Evolutionary conservation across 805 yeast genomes (phyloP), one percentile per base, ranked within the genome.

Genomic region (Teunomyces aglyptinius): DNA sequence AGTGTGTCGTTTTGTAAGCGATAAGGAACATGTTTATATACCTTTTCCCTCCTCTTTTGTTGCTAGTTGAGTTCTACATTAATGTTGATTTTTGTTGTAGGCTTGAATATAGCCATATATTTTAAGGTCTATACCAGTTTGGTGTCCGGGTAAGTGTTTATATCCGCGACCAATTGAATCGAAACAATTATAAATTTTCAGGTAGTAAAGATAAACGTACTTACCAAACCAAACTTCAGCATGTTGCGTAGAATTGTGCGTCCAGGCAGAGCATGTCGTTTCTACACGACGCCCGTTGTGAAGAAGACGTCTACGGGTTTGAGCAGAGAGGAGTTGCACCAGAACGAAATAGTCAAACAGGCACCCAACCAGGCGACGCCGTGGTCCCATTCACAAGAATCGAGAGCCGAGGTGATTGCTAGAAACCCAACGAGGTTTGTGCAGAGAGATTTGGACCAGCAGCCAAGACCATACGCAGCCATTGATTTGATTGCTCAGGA

Each of bases 381-480:
- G 10, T 89, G 96, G 96, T 81, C 95, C 1, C 67, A 70, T 6
- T 75, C 83, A 5, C 96, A 89, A 68, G 76, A 70, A 44, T 70
- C 83, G 33, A 77, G 89, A 61, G 60, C 72, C 33, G 82, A 80
- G 28, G 80, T 82, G 16, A 68, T 79, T 59, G 64, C 76, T 45
- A 64, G 56, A 26, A 77, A 82, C 49, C 82, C 86, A 3, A 60
- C 59, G 44, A 75, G 91, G 55, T 88, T 88, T 58, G 79, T 83
- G 42, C 95, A 86, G 57, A 79, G 71, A 52, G 89, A 88, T 59
- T 70, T 88, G 47, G 67, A 69, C 5, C 60, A 69, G 38, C 94
- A 88, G 68, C 96, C 96, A 46, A 78, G 76, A 57, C 89, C 96
- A 5, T 81, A 81, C 51, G 87, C 95, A 35, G 96, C 95, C 46